Evolutionary conservation across 208 protist species (phyloP), one percentile per base, ranked within the genome.

Genomic region (Leptomonas seymouri): DNA sequence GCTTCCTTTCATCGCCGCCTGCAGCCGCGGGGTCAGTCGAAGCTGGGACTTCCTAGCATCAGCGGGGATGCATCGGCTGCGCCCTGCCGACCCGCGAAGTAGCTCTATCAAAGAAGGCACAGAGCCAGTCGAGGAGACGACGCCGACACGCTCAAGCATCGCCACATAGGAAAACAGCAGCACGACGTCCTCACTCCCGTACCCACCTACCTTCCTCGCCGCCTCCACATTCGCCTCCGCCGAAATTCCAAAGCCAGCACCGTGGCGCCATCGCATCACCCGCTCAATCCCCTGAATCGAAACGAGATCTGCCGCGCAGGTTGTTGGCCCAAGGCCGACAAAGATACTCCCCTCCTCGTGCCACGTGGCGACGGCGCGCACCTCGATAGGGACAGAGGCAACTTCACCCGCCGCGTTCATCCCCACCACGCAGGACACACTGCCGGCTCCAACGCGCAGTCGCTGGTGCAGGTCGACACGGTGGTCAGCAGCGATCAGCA

Each of bases 381-480:
- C 66, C 39, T 91, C 81, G 21, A 89, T 76, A 23, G 86, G 84
- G 50, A 91, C 81, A 3, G 69, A 73, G 27, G 74, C 71, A 9
- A 95, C 49, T 71, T 93, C 84, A 4, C 90, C 90, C 8, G 80
- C 76, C 14, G 61, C 42, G 63, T 85, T 92, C 68, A 95, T 84
- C 54, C 80, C 87, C 18, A 91, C 82, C 34, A 93, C 71, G 41
- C 59, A 84, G 11, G 87, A 86, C 28, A 84, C 80, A 48, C 75
- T 66, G 54, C 86, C 86, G 3, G 71, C 61, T 6, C 89, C 89
- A 15, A 80, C 57, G 25, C 63, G 77, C 50, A 83, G 67, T 0
- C 67, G 54, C 42, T 54, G 36, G 30, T 72, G 71, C 58, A 85
- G 64, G 25, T 76, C 67, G 30, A 56, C 58, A 16, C 59, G 49